Evolutionary conservation across 495 filamentous ascomycete species (phyloP).

Genomic region (Xylaria castorea): DNA sequence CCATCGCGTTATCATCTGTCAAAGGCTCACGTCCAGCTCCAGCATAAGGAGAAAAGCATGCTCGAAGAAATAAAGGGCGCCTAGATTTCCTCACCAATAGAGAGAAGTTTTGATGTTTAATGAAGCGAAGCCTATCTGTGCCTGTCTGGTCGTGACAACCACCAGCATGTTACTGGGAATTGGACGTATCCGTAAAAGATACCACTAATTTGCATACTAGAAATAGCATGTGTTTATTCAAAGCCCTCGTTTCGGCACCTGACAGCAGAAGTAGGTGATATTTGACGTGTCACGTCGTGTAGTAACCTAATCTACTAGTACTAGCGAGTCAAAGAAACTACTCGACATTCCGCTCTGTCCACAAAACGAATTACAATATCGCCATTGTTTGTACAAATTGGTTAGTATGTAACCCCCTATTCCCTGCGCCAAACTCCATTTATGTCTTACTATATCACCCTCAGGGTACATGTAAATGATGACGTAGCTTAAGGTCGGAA

Average conservation of each 20-base stretch:
- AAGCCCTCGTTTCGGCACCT: neutral
- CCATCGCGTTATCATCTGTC: constrained; percentile 15
- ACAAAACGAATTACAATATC: neutral
- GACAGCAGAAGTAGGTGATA: neutral
- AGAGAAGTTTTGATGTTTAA: constrained; percentile 28
- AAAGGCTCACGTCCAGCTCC: constrained; percentile 6
- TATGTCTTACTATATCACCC: neutral
- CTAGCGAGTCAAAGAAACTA: neutral
- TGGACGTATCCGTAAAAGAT: constrained; percentile 2
- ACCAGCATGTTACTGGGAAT: constrained; percentile 6
- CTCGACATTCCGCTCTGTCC: neutral
- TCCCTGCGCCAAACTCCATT: neutral
- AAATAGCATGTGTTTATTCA: neutral
- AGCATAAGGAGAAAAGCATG: constrained; percentile 15
- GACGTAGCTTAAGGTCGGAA: neutral
- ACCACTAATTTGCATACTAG: constrained; percentile 21
- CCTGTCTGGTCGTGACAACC: constrained; percentile 1
- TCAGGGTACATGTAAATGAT: neutral
- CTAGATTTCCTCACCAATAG: constrained; percentile 30
- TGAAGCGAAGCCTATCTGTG: neutral
- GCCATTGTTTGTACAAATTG: constrained; percentile 13
- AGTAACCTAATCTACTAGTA: neutral
- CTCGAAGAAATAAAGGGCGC: constrained; percentile 25
- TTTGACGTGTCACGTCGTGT: neutral
- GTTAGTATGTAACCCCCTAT: neutral